Base-by-base conservation (phyloP, 2,329 filamentous ascomycete genomes). In the Knufia fluminis region DNA sequence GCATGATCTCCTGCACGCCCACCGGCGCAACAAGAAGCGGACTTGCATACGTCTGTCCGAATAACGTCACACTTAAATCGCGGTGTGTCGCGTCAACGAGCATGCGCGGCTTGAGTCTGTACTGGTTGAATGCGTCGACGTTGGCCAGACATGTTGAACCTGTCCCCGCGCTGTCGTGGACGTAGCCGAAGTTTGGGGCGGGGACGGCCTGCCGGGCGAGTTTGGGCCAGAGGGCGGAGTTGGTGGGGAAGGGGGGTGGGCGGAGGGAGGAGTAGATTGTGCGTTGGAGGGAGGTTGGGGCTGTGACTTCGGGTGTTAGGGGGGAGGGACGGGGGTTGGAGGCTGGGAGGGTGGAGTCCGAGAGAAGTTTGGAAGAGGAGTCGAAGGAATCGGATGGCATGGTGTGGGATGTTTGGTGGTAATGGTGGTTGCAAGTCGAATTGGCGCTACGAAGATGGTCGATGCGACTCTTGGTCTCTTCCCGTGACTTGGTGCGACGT, bases 1-100 rank as follows among this genome's bases (percentile, higher is more conserved):
- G 82, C 60, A 83, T 79, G 35, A 85, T 80, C 1, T 68, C 70
- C 58, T 87, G 82, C 0, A 86, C 81, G 0, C 84, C 83, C 0
- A 88, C 72, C 0, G 84, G 84, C 0, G 82, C 83, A 55, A 83
- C 74, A 0, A 85, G 61, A 1, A 85, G 59, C 0, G 80, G 81
- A 22, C 65, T 71, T 2, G 67, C 59, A 48, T 73, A 72, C 14
- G 59, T 61, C 2, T 64, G 61, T 0, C 73, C 73, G 45, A 82
- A 80, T 0, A 82, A 57, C 19, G 70, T 65, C 0, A 76, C 66
- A 17, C 62, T 66, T 6, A 79, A 60, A 52, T 76, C 68, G 3
- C 69, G 66, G 43, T 66, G 68, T 20, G 61, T 73, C 67, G 62
- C 59, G 44, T 53, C 60, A 53, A 48, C 61, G 52, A 48, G 59